Conservation (phyloP, 1,139 yeast species). For the Trichomonascaceae sp. region DNA sequence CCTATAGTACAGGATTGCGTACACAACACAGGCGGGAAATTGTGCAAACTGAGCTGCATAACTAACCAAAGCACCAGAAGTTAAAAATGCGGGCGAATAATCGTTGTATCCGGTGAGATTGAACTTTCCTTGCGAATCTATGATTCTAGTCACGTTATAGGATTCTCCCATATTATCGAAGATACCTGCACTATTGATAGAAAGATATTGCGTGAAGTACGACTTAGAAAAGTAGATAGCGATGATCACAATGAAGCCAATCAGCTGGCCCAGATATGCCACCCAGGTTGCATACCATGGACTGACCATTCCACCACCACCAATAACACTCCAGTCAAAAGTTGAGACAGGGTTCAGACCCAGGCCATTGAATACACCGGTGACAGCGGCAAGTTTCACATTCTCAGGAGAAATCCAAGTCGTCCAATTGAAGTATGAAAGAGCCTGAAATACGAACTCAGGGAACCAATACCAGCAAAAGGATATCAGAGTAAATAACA, state of each 20-base stretch:
- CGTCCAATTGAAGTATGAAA: constrained; percentile 53
- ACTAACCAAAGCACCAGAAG: constrained; percentile 36
- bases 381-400: constrained; percentile 46
- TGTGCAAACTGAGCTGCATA: constrained; percentile 27
- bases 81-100: constrained; percentile 43
- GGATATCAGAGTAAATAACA: constrained; percentile 34
- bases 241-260: constrained; percentile 39
- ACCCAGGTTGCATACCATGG: constrained; percentile 44
- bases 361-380: constrained; percentile 51
- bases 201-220: constrained; percentile 46
- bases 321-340: constrained; percentile 46
- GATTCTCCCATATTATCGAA: constrained; percentile 44
- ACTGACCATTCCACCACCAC: constrained; percentile 26
- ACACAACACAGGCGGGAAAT: constrained; percentile 41
- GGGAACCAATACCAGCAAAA: constrained; percentile 56
- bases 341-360: constrained; percentile 54
- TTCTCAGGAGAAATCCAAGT: constrained; percentile 57
- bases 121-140: constrained; percentile 33
- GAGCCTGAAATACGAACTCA: constrained; percentile 43
- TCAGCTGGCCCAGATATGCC: constrained; percentile 36
- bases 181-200: constrained; percentile 46
- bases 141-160: constrained; percentile 39
- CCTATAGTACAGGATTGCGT: constrained; percentile 38
- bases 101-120: constrained; percentile 27
- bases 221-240: constrained; percentile 47